Conservation (phyloP, 257 asterid species). For the Penstemon davidsonii region DNA sequence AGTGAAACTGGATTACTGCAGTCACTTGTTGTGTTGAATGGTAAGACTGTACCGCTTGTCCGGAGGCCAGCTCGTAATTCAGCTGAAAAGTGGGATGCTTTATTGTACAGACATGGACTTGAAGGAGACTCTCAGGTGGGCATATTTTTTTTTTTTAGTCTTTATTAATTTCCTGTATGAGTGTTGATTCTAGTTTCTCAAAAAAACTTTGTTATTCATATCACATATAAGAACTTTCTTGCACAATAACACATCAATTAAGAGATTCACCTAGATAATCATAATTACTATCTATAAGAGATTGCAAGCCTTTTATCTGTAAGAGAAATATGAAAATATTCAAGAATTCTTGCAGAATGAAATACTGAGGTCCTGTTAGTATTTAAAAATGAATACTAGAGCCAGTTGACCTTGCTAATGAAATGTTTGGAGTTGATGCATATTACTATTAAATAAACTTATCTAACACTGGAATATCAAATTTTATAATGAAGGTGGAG, state of each 20-base stretch:
- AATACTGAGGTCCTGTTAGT: not conserved
- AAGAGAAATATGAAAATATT: not conserved
- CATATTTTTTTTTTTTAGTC: conserved; percentile 6
- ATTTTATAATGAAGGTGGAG: conserved; percentile 63
- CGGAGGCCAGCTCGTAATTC: conserved; percentile 77
- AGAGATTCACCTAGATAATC: not conserved
- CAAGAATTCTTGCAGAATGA: conserved; percentile 1
- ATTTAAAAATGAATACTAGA: not conserved
- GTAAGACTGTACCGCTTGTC: conserved; percentile 87
- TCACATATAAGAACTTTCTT: not conserved
- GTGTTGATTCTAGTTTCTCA: not conserved
- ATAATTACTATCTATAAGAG: not conserved
- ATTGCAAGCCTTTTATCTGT: not conserved
- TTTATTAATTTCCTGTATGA: not conserved
- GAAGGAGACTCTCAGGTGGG: conserved; percentile 87
- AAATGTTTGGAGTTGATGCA: not conserved
- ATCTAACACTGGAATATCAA: conserved; percentile 7
- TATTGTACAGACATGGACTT: conserved; percentile 80
- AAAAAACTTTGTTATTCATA: not conserved
- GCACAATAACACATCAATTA: conserved; percentile 4
- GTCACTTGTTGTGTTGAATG: conserved; percentile 67
- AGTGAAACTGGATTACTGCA: conserved; percentile 90
- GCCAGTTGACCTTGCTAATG: not conserved
- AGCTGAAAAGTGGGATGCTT: conserved; percentile 99
- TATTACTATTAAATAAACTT: not conserved